Conservation (phyloP, 1,139 yeast genomes). For the Geotrichum histeridarum region DNA sequence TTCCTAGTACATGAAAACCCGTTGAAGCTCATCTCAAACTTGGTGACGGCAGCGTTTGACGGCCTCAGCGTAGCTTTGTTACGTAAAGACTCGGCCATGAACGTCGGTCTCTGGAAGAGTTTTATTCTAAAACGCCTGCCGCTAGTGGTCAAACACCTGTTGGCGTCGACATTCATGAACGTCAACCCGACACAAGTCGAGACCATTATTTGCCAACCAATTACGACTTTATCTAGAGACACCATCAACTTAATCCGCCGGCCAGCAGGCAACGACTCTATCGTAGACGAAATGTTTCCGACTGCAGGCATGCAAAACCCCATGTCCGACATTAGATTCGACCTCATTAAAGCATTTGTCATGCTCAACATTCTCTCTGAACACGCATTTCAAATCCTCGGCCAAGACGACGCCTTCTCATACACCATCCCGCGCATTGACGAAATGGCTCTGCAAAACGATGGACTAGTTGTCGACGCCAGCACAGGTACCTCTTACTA, state of each 20-base stretch:
- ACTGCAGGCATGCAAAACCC: conserved; percentile 42
- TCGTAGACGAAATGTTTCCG: conserved; percentile 42
- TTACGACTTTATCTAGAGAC: conserved; percentile 28
- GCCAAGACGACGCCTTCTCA: conserved; percentile 40
- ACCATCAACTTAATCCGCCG: conserved; percentile 27
- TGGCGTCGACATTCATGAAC: conserved; percentile 16
- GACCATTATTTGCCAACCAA: conserved; percentile 28
- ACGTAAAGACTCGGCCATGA: conserved; percentile 29
- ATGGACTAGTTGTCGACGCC: conserved; percentile 14
- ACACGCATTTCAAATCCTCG: conserved; percentile 43
- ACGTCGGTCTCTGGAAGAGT: conserved; percentile 31
- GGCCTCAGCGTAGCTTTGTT: conserved; percentile 33
- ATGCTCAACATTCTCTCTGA: conserved; percentile 42
- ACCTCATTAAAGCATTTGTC: conserved; percentile 51
- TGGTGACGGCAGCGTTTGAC: conserved; percentile 37
- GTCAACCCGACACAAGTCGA: conserved; percentile 24
- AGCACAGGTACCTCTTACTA: conserved; percentile 5
- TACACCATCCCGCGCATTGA: conserved; percentile 15
- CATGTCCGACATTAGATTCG: conserved; percentile 50
- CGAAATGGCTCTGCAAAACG: conserved; percentile 8
- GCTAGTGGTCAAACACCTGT: conserved; percentile 24
- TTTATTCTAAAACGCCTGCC: conserved; percentile 34
- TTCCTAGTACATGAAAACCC: conserved; percentile 31
- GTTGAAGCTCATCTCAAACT: conserved; percentile 30
- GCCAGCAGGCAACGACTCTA: conserved; percentile 19